Conservation (phyloP, 2,329 filamentous ascomycete genomes). For the Alternaria longipes region DNA sequence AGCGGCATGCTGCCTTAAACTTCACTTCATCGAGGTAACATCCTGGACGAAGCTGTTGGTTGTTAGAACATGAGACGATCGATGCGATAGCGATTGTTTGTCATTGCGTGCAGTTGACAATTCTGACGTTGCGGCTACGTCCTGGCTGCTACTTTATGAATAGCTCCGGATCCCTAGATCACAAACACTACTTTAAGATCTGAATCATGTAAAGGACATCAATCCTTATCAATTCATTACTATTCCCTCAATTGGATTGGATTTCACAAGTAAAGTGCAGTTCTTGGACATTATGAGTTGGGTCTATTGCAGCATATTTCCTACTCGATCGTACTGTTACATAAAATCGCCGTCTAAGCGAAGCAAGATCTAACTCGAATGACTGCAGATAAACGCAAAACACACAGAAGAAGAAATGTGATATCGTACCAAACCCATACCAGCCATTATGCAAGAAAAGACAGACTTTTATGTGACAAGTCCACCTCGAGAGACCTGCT, state of each 20-base stretch:
- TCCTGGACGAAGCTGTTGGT: not conserved
- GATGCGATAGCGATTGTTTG: not conserved
- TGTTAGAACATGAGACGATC: not conserved
- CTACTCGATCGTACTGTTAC: slow-evolving; percentile 43
- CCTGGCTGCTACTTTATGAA: not conserved
- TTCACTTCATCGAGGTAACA: not conserved
- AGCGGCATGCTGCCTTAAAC: not conserved
- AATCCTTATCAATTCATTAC: too few relatives aligned
- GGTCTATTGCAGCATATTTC: slow-evolving; percentile 44
- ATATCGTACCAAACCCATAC: slow-evolving; percentile 27
- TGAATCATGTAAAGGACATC: not conserved
- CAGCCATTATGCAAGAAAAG: slow-evolving; percentile 45
- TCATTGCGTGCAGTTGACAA: not conserved
- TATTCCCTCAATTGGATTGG: not conserved
- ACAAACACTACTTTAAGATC: not conserved
- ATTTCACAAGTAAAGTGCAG: not conserved
- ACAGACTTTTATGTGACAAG: slow-evolving; percentile 36
- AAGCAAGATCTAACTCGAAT: slow-evolving; percentile 38
- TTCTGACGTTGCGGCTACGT: not conserved
- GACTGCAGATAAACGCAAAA: slow-evolving; percentile 40
- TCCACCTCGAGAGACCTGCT: slow-evolving; percentile 13
- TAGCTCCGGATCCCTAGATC: not conserved
- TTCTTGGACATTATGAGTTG: slow-evolving; percentile 27
- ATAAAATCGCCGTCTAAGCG: slow-evolving; percentile 29
- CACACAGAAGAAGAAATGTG: slow-evolving; percentile 31